These are phyloP conservation scores for Cladobotryum protrusum DNA, from an alignment of 2,329 filamentous ascomycete genomes.

Conservation along the genomic window DNA sequence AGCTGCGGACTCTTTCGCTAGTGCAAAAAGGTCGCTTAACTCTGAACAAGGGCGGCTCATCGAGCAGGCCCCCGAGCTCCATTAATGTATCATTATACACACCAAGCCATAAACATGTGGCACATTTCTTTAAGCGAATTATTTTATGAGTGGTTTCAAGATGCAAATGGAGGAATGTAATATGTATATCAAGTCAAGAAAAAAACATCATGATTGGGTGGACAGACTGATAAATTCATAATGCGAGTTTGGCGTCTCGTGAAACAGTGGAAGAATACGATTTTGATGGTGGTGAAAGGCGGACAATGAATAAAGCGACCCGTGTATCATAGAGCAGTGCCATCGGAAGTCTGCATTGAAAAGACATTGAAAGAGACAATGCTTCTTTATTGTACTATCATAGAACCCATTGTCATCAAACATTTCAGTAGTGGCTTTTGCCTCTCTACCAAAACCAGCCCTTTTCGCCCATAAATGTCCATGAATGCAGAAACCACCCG, in stretches of 20 bases:
- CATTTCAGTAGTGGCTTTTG: constrained; percentile 38
- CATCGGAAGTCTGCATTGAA: constrained; percentile 1
- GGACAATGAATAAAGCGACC: background rate
- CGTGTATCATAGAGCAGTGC: constrained; percentile 1
- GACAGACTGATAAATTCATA: too few species aligned
- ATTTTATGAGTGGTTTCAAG: too few species aligned
- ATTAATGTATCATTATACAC: background rate
- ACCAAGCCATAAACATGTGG: too few species aligned
- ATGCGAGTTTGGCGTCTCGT: too few species aligned
- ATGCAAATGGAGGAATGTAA: too few species aligned
- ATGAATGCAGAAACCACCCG: constrained; percentile 52
- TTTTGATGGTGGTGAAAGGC: too few species aligned
- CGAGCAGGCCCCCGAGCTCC: background rate
- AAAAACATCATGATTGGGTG: too few species aligned
- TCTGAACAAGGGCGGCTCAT: background rate
- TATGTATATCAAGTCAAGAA: too few species aligned
- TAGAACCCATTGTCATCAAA: constrained; percentile 40
- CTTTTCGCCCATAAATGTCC: constrained; percentile 52
- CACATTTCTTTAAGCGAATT: too few species aligned
- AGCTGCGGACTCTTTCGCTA: background rate
- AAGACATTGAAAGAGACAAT: constrained; percentile 24
- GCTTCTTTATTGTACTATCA: constrained; percentile 38
- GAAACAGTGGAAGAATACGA: background rate
- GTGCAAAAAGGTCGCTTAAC: background rate
- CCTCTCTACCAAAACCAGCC: constrained; percentile 48